These are phyloP conservation scores for Phytophthora aleatoria DNA, from an alignment of 352 stramenopile species.

Conservation along the genomic window DNA sequence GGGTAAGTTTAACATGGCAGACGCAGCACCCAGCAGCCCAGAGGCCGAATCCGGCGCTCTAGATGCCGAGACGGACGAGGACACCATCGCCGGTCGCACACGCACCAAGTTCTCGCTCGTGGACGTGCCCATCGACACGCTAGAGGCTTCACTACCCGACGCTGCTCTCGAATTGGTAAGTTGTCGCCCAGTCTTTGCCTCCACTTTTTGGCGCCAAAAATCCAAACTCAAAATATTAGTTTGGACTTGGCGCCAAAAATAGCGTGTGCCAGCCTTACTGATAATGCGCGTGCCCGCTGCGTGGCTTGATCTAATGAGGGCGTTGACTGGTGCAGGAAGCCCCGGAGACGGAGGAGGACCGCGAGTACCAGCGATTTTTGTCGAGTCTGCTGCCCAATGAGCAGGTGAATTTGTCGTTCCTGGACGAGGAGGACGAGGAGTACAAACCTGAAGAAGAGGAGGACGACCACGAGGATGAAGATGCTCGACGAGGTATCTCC, in stretches of 20 bases:
- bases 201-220: constrained; percentile 26
- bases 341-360: constrained; percentile 49
- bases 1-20: constrained; percentile 12
- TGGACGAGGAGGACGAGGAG: constrained; percentile 88
- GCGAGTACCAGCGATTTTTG: constrained; percentile 85
- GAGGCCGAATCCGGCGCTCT: not conserved
- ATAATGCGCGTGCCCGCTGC: constrained; percentile 7
- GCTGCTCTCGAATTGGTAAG: constrained; percentile 32
- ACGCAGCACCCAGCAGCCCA: not conserved
- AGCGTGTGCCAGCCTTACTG: not conserved
- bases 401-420: constrained; percentile 76
- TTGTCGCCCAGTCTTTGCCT: not conserved
- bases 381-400: constrained; percentile 75
- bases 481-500: constrained; percentile 54
- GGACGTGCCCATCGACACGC: constrained; percentile 70
- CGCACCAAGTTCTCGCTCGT: constrained; percentile 81
- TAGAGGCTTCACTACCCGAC: constrained; percentile 67
- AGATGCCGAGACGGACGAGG: constrained; percentile 16
- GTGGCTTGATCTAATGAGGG: constrained; percentile 17
- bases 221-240: constrained; percentile 1
- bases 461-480: constrained; percentile 72
- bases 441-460: constrained; percentile 78
- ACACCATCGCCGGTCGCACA: constrained; percentile 74
- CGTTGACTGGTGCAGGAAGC: constrained; percentile 26
- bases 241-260: constrained; percentile 38